Evolutionary conservation across 2,329 filamentous ascomycete species (phyloP), one percentile per base, ranked within the genome.

Genomic region (Epichloe coenophiala): DNA sequence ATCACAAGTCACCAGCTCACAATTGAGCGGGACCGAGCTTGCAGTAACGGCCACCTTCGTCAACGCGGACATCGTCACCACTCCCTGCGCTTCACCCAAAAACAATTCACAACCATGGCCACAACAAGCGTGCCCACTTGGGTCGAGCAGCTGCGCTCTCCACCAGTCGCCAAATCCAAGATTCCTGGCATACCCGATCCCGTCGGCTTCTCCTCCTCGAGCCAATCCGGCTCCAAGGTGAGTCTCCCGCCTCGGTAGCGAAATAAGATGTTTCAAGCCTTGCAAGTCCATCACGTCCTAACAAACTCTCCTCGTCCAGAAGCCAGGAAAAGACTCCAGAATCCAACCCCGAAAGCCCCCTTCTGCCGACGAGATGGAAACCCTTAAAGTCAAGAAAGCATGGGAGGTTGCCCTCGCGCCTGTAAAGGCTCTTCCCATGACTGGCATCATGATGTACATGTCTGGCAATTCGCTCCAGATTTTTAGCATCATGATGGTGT

Each of bases 391-490:
- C 60, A 98, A 98, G 71, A 98, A 98, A 68, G 93, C 93, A 0
- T 98, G 93, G 93, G 93, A 98, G 69, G 80, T 98, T 43, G 91
- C 93, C 41, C 80, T 98, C 45, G 91, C 85, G 2, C 93, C 93
- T 1, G 84, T 93, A 55, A 98, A 98, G 73, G 83, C 85, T 65
- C 76, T 98, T 45, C 93, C 93, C 52, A 98, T 98, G 93, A 97
- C 94, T 51, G 90, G 84, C 56, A 91, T 98, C 66, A 96, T 96
- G 83, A 97, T 97, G 89, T 98, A 98, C 77, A 98, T 98, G 93
- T 94, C 91, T 35, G 93, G 93, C 62, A 98, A 97, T 72, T 89
- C 88, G 54, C 80, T 98, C 45, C 93, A 98, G 67, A 97, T 98
- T 58, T 98, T 98, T 74, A 94, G 86, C 69, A 97, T 98, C 70